Percentiles rank a stretch among this genome's conserved stretches.
These are phyloP conservation scores for Trametes versicolor DNA, from an alignment of 1,284 basidiomycete genomes.

Conservation along the genomic window DNA sequence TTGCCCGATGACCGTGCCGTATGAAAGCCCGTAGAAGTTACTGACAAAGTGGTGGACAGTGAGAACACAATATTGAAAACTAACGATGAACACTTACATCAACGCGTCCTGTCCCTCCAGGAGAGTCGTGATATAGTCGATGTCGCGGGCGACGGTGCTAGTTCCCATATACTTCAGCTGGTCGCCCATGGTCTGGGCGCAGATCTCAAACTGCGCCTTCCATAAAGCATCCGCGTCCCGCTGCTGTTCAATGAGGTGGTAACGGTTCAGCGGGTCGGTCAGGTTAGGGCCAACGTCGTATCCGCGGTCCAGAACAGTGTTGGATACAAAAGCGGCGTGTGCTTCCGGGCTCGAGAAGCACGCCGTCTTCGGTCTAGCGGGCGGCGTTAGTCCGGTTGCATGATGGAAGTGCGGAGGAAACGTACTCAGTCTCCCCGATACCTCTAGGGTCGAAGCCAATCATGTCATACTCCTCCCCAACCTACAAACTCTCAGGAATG, in stretches of 20 bases:
- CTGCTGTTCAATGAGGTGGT: slow-evolving; percentile 46
- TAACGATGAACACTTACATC: slow-evolving; percentile 46
- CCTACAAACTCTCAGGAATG: slow-evolving; percentile 12
- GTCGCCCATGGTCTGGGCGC: slow-evolving; percentile 50
- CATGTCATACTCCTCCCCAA: slow-evolving; percentile 50
- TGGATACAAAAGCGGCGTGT: slow-evolving; percentile 44
- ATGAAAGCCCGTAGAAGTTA: slow-evolving; percentile 41
- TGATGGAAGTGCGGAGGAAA: not conserved
- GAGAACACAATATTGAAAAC: too few relatives aligned
- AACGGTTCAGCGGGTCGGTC: slow-evolving; percentile 36
- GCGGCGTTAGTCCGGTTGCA: not conserved
- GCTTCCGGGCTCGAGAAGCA: slow-evolving; percentile 46
- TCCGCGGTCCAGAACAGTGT: slow-evolving; percentile 48
- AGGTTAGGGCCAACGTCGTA: slow-evolving; percentile 47
- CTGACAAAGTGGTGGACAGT: slow-evolving; percentile 9
- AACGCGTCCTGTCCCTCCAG: slow-evolving; percentile 51
- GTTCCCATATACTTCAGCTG: slow-evolving; percentile 55
- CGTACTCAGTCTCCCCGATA: slow-evolving; percentile 48
- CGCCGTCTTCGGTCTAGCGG: slow-evolving; percentile 44
- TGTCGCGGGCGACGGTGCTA: slow-evolving; percentile 52
- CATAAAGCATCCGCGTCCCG: slow-evolving; percentile 47
- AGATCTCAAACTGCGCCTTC: slow-evolving; percentile 47
- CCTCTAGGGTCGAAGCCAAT: slow-evolving; percentile 56
- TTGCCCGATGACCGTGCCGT: slow-evolving; percentile 41
- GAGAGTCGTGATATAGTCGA: slow-evolving; percentile 50